phyloP scores from a whole-genome alignment of 495 filamentous ascomycete genomes.

The Penicillium flavigenum region DNA sequence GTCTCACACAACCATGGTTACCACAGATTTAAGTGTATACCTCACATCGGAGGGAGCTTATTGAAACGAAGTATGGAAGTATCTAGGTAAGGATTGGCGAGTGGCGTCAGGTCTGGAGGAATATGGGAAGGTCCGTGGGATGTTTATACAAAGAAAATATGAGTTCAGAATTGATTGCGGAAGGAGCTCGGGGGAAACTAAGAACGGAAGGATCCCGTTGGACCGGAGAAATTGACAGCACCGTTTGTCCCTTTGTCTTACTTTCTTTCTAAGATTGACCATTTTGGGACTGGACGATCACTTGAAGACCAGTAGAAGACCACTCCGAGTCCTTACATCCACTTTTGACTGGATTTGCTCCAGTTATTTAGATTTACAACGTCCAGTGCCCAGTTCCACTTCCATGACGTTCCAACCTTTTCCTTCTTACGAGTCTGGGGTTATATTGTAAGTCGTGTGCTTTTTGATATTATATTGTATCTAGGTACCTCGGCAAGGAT shows the following conservation, averaged over 20 bases:
- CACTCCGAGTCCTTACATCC: neutral
- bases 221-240: neutral
- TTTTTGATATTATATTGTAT: neutral
- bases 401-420: neutral
- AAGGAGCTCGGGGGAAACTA: neutral
- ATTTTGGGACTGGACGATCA: neutral
- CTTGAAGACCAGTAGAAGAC: neutral
- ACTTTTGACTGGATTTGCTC: neutral
- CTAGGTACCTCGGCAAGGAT: neutral
- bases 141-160: neutral
- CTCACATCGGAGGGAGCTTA: neutral
- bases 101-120: neutral
- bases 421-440: neutral
- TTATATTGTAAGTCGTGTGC: neutral
- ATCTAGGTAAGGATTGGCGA: neutral
- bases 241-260: neutral
- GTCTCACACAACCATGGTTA: neutral
- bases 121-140: neutral
- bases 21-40: neutral
- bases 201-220: neutral
- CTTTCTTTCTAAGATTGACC: neutral
- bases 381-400: neutral
- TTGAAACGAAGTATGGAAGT: too few species aligned
- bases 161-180: neutral
- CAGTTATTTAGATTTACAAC: neutral